These are phyloP conservation scores for Colletotrichum lini DNA, from an alignment of 2,329 filamentous ascomycete genomes.

Conservation along the genomic window DNA sequence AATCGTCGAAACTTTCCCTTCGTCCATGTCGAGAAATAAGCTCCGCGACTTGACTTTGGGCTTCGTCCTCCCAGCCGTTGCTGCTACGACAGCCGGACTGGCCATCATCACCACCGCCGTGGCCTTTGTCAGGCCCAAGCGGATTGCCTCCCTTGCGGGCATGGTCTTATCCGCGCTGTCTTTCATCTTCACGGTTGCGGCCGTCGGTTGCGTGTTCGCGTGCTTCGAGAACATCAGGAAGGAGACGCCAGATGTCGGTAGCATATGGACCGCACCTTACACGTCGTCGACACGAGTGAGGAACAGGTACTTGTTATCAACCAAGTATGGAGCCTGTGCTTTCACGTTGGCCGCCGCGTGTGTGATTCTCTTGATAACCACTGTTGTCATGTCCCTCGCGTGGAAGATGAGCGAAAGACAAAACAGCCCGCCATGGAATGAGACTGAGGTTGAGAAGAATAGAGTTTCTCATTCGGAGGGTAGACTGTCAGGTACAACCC, in stretches of 20 bases:
- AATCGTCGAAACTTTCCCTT: neutral
- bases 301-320: neutral
- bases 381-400: neutral
- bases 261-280: neutral
- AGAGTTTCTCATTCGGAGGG: neutral
- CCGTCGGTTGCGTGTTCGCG: slow-evolving; percentile 6
- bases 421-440: no score
- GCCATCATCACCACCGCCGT: neutral
- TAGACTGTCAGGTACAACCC: no score
- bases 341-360: neutral
- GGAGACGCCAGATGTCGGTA: neutral
- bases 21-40: neutral
- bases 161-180: neutral
- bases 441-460: neutral
- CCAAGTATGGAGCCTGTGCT: neutral
- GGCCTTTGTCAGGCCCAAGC: neutral
- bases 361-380: neutral
- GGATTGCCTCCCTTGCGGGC: neutral
- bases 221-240: neutral
- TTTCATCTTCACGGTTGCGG: neutral
- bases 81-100: neutral
- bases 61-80: neutral
- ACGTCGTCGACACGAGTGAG: neutral
- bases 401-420: no score
- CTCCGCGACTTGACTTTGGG: neutral